These are phyloP conservation scores for Knufia petricola DNA, from an alignment of 2,329 filamentous ascomycete species.

Conservation along the genomic window DNA sequence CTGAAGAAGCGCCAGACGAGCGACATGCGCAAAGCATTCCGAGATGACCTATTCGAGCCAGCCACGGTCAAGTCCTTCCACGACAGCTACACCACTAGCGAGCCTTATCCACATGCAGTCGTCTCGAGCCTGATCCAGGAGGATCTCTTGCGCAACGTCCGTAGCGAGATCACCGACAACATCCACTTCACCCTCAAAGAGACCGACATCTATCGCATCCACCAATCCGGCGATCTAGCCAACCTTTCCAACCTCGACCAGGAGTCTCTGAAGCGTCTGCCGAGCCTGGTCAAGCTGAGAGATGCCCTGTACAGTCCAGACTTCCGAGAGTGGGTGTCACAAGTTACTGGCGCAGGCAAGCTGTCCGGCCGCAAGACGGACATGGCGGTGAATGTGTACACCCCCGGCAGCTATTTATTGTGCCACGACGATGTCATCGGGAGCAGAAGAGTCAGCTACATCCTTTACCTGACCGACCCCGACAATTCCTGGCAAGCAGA, in stretches of 20 bases:
- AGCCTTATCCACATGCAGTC: constrained; percentile 79
- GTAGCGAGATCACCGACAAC: constrained; percentile 77
- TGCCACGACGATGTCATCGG: constrained; percentile 99
- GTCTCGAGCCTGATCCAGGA: constrained; percentile 75
- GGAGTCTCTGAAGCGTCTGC: constrained; percentile 71
- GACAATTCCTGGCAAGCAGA: constrained; percentile 80
- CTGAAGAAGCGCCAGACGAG: constrained; percentile 16
- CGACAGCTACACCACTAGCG: constrained; percentile 33
- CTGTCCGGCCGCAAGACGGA: constrained; percentile 91
- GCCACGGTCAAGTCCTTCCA: constrained; percentile 35
- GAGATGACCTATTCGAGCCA: constrained; percentile 35
- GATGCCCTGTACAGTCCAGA: constrained; percentile 85
- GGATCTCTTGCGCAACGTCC: constrained; percentile 71
- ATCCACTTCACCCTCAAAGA: constrained; percentile 97
- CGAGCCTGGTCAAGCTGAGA: constrained; percentile 81
- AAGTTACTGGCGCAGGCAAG: constrained; percentile 75
- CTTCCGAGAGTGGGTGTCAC: constrained; percentile 81
- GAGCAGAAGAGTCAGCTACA: constrained; percentile 91
- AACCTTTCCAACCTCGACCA: constrained; percentile 92
- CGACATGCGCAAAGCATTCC: constrained; percentile 32
- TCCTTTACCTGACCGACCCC: constrained; percentile 88
- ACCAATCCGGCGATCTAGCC: constrained; percentile 93
- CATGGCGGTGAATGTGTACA: constrained; percentile 99
- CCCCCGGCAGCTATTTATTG: constrained; percentile 84
- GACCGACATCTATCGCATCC: constrained; percentile 98